phyloP scores from a whole-genome alignment of 169 alveolate species.

The Plasmodium chabaudi region DNA sequence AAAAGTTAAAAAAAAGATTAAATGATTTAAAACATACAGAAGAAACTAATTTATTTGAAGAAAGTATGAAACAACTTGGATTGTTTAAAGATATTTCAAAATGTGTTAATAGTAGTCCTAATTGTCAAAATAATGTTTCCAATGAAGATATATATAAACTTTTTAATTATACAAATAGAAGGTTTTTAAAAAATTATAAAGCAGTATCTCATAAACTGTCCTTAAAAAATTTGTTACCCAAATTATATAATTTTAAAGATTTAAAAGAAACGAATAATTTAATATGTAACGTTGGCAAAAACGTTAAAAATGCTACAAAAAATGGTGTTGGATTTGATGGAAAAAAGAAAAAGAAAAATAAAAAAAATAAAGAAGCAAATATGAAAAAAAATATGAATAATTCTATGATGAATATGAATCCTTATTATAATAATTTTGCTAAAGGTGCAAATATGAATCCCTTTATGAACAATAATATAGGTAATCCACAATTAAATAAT shows the following conservation, averaged over 20 bases:
- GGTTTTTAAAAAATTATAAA: too few relatives aligned
- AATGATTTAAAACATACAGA: slow-evolving; percentile 27
- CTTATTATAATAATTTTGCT: too few relatives aligned
- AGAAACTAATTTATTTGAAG: slow-evolving; percentile 33
- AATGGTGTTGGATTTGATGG: background rate
- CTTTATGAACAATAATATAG: too few relatives aligned
- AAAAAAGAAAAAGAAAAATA: slow-evolving; percentile 41
- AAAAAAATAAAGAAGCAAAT: background rate
- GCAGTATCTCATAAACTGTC: slow-evolving; percentile 2
- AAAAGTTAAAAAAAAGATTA: slow-evolving; percentile 9
- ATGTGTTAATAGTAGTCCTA: background rate
- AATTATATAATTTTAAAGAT: slow-evolving; percentile 44
- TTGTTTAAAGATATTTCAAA: background rate
- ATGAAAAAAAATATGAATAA: too few relatives aligned
- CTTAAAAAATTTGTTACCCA: slow-evolving; percentile 44
- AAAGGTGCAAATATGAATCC: too few relatives aligned
- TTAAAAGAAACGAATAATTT: slow-evolving; percentile 30
- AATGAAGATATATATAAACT: too few relatives aligned
- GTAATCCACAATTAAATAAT: too few relatives aligned
- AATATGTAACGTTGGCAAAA: slow-evolving; percentile 18
- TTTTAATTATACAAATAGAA: too few relatives aligned
- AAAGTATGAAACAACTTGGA: slow-evolving; percentile 18
- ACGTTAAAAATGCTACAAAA: background rate
- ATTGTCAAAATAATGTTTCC: too few relatives aligned
- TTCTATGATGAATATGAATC: too few relatives aligned